Evolutionary conservation across 495 filamentous ascomycete species (phyloP).

Genomic region (Neurospora africana): DNA sequence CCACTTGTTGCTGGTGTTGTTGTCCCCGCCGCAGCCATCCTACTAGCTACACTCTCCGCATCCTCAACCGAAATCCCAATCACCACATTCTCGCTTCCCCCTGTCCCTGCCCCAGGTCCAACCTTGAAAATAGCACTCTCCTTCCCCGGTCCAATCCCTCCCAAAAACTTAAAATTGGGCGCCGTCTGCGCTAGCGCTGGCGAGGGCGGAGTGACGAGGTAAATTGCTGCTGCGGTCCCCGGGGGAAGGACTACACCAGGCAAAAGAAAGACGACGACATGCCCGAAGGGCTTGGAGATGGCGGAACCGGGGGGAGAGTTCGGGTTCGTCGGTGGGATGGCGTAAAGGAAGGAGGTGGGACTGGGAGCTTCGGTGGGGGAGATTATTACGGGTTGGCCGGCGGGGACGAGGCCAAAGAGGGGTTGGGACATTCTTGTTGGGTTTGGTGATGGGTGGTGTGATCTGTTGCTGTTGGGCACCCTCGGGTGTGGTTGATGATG

Average conservation of each 20-base stretch:
- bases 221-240: constrained; percentile 77
- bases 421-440: constrained; percentile 18
- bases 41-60: constrained; percentile 51
- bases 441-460: neutral
- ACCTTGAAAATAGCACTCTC: constrained; percentile 82
- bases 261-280: constrained; percentile 83
- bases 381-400: constrained; percentile 38
- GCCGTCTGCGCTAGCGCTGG: constrained; percentile 4
- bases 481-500: neutral
- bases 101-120: constrained; percentile 10
- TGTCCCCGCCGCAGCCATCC: constrained; percentile 49
- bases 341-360: constrained; percentile 33
- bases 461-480: neutral
- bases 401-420: constrained; percentile 40
- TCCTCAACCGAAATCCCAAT: constrained; percentile 81
- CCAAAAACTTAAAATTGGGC: constrained; percentile 66
- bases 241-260: constrained; percentile 65
- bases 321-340: constrained; percentile 23
- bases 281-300: constrained; percentile 44
- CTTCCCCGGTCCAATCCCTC: constrained; percentile 78
- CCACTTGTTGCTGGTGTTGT: constrained; percentile 13
- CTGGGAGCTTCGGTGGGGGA: constrained; percentile 30
- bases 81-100: constrained; percentile 37
- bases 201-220: constrained; percentile 47
- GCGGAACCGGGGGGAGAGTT: neutral